These are phyloP conservation scores for Poa pratensis DNA, from an alignment of 176 grass and related monocot genomes.

Conservation along the genomic window DNA sequence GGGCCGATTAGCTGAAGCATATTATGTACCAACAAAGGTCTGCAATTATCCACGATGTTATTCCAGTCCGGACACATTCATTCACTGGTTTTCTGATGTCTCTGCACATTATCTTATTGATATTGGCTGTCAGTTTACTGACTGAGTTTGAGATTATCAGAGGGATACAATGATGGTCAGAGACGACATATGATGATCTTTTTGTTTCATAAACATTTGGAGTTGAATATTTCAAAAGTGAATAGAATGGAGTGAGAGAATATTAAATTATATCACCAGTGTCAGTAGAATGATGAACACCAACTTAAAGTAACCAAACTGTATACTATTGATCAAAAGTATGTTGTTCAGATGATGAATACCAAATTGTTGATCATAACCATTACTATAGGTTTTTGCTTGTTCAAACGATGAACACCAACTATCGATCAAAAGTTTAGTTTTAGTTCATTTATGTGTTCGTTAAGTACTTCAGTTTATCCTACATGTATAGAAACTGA, in stretches of 20 bases:
- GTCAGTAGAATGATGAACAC: neutral
- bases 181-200: neutral
- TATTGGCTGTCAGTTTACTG: constrained; percentile 11
- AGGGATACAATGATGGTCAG: constrained; percentile 18
- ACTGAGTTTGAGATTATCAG: neutral
- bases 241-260: neutral
- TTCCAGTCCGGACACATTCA: neutral
- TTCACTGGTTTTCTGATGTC: neutral
- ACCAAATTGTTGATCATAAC: neutral
- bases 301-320: neutral
- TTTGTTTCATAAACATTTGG: neutral
- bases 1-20: constrained; percentile 66
- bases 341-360: neutral
- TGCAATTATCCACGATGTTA: neutral
- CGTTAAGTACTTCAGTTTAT: constrained; percentile 10
- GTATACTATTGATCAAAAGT: neutral
- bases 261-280: neutral
- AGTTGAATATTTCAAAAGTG: neutral
- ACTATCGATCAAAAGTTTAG: neutral
- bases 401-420: constrained; percentile 10
- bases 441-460: neutral
- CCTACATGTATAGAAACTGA: neutral
- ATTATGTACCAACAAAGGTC: constrained; percentile 98
- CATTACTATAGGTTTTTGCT: neutral
- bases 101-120: neutral